phyloP scores from a whole-genome alignment of 805 yeast genomes.

The Hanseniaspora valbyensis region DNA sequence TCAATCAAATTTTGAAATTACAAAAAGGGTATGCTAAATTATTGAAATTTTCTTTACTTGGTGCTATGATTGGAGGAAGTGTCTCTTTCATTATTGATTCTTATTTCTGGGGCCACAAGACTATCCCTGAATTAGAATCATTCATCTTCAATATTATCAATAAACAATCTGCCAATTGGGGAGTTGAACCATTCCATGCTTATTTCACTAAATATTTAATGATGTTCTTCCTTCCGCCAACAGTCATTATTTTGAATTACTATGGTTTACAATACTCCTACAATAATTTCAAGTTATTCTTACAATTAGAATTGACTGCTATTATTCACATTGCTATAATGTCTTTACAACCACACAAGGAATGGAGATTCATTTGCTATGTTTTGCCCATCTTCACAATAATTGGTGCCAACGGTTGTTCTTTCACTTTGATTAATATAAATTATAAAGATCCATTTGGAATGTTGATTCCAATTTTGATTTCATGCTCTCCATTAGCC shows the following conservation, averaged over 20 bases:
- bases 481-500: slow-evolving; percentile 28
- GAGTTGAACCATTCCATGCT: slow-evolving; percentile 59
- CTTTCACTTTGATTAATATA: slow-evolving; percentile 31
- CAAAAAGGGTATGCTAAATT: slow-evolving; percentile 26
- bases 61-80: slow-evolving; percentile 41
- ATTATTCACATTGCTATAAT: slow-evolving; percentile 46
- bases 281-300: slow-evolving; percentile 19
- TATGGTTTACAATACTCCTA: slow-evolving; percentile 32
- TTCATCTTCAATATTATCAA: slow-evolving; percentile 64
- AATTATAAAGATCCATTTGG: slow-evolving; percentile 20
- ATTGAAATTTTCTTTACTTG: slow-evolving; percentile 27
- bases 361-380: slow-evolving; percentile 83
- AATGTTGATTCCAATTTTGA: slow-evolving; percentile 25
- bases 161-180: slow-evolving; percentile 74
- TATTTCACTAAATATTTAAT: slow-evolving; percentile 44
- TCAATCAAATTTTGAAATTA: slow-evolving; percentile 29
- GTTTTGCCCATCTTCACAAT: slow-evolving; percentile 57
- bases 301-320: slow-evolving; percentile 39
- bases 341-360: slow-evolving; percentile 84
- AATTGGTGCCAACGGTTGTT: slow-evolving; percentile 52
- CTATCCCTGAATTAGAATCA: slow-evolving; percentile 67
- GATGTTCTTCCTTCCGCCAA: slow-evolving; percentile 38
- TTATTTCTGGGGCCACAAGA: slow-evolving; percentile 53
- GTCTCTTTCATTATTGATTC: slow-evolving; percentile 51
- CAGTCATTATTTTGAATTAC: slow-evolving; percentile 32